phyloP scores from a whole-genome alignment of 768 basidiomycete species.

The Suillus brevipes region DNA sequence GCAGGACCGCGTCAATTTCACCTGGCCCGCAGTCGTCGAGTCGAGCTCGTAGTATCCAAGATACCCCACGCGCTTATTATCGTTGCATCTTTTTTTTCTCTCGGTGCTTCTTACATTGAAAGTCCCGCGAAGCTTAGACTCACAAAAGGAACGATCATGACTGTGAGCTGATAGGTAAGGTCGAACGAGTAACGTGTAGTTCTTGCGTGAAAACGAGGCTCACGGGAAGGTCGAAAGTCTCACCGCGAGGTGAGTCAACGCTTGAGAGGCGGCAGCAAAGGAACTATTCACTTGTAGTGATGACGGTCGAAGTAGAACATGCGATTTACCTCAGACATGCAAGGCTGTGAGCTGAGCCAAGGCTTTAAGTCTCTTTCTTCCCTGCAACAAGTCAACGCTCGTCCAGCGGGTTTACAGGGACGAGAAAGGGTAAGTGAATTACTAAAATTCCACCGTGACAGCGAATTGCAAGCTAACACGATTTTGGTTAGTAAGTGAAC shows the following conservation, averaged over 20 bases:
- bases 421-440: neutral
- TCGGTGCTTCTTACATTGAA: constrained; percentile 8
- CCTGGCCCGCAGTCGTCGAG: no score
- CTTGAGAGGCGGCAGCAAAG: neutral
- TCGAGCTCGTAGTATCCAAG: constrained; percentile 5
- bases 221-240: neutral
- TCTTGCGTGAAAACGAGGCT: neutral
- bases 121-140: constrained; percentile 4
- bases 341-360: no score
- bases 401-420: no score
- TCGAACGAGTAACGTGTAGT: neutral
- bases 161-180: neutral
- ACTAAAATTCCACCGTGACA: neutral
- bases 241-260: neutral
- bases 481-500: neutral
- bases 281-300: neutral
- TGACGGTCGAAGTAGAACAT: neutral
- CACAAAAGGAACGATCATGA: neutral
- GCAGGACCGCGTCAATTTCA: no score
- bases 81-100: constrained; percentile 6
- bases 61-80: constrained; percentile 7
- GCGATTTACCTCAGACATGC: neutral
- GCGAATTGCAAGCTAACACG: neutral
- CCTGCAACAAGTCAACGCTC: no score
- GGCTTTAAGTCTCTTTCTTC: no score